A percentile compares a stretch with the other conserved stretches of the same genome.
phyloP scores from a whole-genome alignment of 2,329 filamentous ascomycete genomes.

The Trichoderma breve region DNA sequence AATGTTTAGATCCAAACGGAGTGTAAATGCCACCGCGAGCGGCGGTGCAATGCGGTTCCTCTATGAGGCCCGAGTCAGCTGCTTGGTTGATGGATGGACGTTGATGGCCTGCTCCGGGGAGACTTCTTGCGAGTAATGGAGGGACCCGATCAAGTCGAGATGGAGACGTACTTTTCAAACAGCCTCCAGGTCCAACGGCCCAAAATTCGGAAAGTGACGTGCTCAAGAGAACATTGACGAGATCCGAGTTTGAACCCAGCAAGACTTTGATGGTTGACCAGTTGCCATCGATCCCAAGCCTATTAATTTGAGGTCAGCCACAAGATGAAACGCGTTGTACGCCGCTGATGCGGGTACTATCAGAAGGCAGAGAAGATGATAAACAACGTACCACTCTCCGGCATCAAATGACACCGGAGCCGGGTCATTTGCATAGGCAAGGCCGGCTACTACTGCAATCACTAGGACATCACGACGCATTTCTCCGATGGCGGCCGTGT shows the following conservation, averaged over 20 bases:
- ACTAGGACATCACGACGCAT: slow-evolving; percentile 20
- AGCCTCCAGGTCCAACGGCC: slow-evolving; percentile 61
- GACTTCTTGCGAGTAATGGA: background rate
- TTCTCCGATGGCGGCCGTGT: slow-evolving; percentile 12
- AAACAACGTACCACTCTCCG: slow-evolving; percentile 26
- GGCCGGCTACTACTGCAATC: slow-evolving; percentile 12
- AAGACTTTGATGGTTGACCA: slow-evolving; percentile 68
- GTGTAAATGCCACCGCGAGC: slow-evolving; percentile 61
- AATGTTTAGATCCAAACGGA: slow-evolving; percentile 52
- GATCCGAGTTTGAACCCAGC: slow-evolving; percentile 41
- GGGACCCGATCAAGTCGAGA: background rate
- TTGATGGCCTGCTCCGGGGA: background rate
- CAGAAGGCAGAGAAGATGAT: background rate
- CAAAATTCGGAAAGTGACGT: slow-evolving; percentile 71
- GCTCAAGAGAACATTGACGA: slow-evolving; percentile 51
- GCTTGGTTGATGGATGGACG: background rate
- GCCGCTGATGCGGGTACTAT: background rate
- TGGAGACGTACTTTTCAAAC: slow-evolving; percentile 44
- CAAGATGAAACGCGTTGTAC: background rate
- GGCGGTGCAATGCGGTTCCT: slow-evolving; percentile 52
- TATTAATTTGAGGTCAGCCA: slow-evolving; percentile 28
- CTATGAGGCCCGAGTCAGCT: slow-evolving; percentile 30
- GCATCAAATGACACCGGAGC: slow-evolving; percentile 26
- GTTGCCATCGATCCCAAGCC: slow-evolving; percentile 64
- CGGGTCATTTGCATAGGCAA: slow-evolving; percentile 21